Percentiles rank a stretch among this genome's conserved stretches.
Conservation (phyloP, 768 basidiomycete species). For the Xanthoconium stramineum region DNA sequence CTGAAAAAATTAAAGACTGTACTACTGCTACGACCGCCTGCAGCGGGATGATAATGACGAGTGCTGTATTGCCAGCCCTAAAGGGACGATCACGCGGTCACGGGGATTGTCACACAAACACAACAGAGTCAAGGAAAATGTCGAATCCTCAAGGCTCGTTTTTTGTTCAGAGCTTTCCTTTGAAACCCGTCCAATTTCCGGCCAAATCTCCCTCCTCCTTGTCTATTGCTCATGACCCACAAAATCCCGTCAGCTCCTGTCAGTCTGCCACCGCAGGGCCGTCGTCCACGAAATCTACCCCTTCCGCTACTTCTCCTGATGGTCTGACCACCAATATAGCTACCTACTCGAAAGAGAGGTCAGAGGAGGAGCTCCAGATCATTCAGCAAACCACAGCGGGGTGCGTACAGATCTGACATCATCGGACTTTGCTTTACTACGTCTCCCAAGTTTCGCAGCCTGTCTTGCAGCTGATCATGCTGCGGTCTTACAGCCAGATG, state of each 20-base stretch:
- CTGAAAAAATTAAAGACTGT: slow-evolving; percentile 53
- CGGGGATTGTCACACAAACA: slow-evolving; percentile 37
- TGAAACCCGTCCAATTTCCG: slow-evolving; percentile 14
- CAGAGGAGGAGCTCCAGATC: slow-evolving; percentile 50
- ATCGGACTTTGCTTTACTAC: slow-evolving; percentile 13
- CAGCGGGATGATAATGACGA: neutral
- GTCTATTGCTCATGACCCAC: slow-evolving; percentile 1
- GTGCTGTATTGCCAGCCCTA: slow-evolving; percentile 26
- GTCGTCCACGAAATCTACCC: slow-evolving; percentile 15
- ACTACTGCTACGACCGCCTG: slow-evolving; percentile 20
- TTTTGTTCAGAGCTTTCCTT: slow-evolving; percentile 28
- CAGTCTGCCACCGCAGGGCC: slow-evolving; percentile 25
- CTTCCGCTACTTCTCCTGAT: slow-evolving; percentile 9
- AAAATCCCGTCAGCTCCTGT: slow-evolving; percentile 1
- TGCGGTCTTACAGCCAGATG: slow-evolving; percentile 58
- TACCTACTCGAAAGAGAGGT: slow-evolving; percentile 35
- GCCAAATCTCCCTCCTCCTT: neutral
- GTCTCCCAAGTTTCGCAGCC: slow-evolving; percentile 47
- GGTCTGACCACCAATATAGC: slow-evolving; percentile 26
- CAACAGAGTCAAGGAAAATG: slow-evolving; percentile 35
- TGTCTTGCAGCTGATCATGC: slow-evolving; percentile 63
- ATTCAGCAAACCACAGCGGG: slow-evolving; percentile 47
- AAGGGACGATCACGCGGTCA: slow-evolving; percentile 36
- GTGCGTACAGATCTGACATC: slow-evolving; percentile 32
- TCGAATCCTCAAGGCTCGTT: slow-evolving; percentile 27